These are phyloP conservation scores for Cyclaneusma minus DNA, from an alignment of 2,329 filamentous ascomycete species.

Conservation along the genomic window DNA sequence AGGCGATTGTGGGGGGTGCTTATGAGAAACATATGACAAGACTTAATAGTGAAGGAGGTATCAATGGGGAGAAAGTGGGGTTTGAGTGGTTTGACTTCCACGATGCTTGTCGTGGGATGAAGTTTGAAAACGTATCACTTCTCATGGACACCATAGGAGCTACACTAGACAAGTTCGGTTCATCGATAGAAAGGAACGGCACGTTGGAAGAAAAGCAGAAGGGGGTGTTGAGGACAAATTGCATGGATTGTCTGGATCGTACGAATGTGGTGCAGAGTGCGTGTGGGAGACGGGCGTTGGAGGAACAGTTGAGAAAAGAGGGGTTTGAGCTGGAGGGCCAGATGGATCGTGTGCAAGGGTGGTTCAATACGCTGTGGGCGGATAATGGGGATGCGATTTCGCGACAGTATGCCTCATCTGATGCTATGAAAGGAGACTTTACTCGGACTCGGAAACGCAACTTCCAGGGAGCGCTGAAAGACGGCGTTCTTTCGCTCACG, in stretches of 20 bases:
- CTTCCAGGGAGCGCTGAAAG: constrained; percentile 79
- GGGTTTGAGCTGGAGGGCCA: constrained; percentile 64
- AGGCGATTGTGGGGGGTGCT: constrained; percentile 61
- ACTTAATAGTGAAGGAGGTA: constrained; percentile 46
- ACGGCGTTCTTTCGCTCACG: constrained; percentile 77
- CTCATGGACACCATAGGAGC: constrained; percentile 56
- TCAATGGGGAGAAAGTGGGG: constrained; percentile 33
- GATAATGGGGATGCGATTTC: constrained; percentile 96
- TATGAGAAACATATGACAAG: constrained; percentile 55
- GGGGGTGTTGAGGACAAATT: constrained; percentile 84
- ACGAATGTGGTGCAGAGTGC: constrained; percentile 95
- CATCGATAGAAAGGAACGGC: constrained; percentile 42
- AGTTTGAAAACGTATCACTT: constrained; percentile 82
- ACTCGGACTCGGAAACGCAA: constrained; percentile 83
- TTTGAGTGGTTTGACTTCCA: constrained; percentile 99
- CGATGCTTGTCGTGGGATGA: constrained; percentile 83
- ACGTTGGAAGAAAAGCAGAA: constrained; percentile 36
- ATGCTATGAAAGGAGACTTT: constrained; percentile 92
- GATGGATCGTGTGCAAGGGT: constrained; percentile 62
- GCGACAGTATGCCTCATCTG: constrained; percentile 89
- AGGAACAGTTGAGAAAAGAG: constrained; percentile 60
- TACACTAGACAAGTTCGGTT: constrained; percentile 55
- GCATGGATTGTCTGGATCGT: constrained; percentile 94
- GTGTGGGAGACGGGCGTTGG: constrained; percentile 69
- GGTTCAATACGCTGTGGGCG: constrained; percentile 96